Base-by-base conservation (phyloP, 2,329 filamentous ascomycete species). In the Diplodia seriata region DNA sequence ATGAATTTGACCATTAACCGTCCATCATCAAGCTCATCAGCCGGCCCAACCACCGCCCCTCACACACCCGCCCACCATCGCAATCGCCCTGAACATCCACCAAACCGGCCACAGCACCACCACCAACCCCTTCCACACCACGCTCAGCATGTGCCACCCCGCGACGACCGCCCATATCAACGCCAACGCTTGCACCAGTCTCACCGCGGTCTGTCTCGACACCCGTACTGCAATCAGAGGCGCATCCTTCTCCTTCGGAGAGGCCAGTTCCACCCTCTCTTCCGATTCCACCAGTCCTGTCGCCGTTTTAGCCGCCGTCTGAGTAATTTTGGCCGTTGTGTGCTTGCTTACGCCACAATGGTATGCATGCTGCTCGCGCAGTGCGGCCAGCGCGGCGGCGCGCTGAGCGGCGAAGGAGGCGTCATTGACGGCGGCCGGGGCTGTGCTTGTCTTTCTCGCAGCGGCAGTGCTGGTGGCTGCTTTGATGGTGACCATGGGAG, bases 41-140 rank as follows among this genome's bases (percentile, higher is more conserved):
- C 61, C 15, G 15, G 31, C 49, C 65, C 65, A 67, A 31, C 65
- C 65, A 2, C 53, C 65, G 1, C 66, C 66, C 50, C 66, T 68
- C 11, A 63, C 56, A 20, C 50, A 55, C 4, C 57, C 59, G 4
- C 50, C 57, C 50, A 65, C 12, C 15, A 31, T 38, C 26, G 59
- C 61, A 31, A 68, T 20, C 3, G 12, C 67, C 26, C 14, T 43
- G 6, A 56, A 65, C 1, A 68, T 8, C 50, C 31, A 23, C 23
- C 59, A 7, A 4, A 68, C 4, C 33, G 67, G 67, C 67, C 49
- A 54, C 12, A 64, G 9, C 43, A 59, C 26, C 12, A 43, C 53
- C 40, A 54, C 51, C 53, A 65, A 18, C 51, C 59, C 67, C 9
- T n/a, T 31, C 15, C 50, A 59, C 51, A 68, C 11, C 15, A 40